Percentiles rank a stretch among this genome's conserved stretches.
These are phyloP conservation scores for Nigrospora oryzae DNA, from an alignment of 2,329 filamentous ascomycete genomes.

Conservation along the genomic window DNA sequence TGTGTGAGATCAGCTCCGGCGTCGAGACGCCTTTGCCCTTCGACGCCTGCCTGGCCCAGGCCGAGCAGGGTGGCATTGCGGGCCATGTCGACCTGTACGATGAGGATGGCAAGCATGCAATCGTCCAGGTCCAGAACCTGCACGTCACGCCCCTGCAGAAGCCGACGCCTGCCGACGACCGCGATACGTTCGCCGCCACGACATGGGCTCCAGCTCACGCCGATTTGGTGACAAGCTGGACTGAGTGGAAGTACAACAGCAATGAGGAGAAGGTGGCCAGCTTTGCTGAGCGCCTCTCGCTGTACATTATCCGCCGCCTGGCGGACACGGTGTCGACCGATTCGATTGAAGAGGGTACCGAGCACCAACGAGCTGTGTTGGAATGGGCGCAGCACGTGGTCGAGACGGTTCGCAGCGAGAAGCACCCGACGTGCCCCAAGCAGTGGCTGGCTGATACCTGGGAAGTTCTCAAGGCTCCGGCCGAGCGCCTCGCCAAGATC, in stretches of 20 bases:
- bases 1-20: background rate
- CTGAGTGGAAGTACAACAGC: background rate
- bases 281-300: constrained; percentile 11
- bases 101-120: background rate
- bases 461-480: constrained; percentile 2
- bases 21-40: background rate
- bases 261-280: constrained; percentile 4
- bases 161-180: constrained; percentile 5
- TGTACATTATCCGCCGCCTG: constrained; percentile 11
- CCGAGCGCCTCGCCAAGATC: background rate
- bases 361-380: constrained; percentile 7
- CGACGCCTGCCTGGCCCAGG: background rate
- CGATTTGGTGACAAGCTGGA: constrained; percentile 2
- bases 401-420: background rate
- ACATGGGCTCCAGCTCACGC: constrained; percentile 6
- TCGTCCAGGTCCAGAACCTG: constrained; percentile 6
- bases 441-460: constrained; percentile 4
- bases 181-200: constrained; percentile 9
- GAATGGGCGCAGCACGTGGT: constrained; percentile 10
- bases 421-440: constrained; percentile 4
- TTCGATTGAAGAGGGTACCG: constrained; percentile 8
- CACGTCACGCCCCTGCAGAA: constrained; percentile 5
- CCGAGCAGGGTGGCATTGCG: background rate
- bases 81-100: background rate
- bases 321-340: constrained; percentile 3